Evolutionary conservation across 441 rosid genomes (phyloP), one percentile per base, ranked within the genome.

Genomic region (Adansonia gregorii): DNA sequence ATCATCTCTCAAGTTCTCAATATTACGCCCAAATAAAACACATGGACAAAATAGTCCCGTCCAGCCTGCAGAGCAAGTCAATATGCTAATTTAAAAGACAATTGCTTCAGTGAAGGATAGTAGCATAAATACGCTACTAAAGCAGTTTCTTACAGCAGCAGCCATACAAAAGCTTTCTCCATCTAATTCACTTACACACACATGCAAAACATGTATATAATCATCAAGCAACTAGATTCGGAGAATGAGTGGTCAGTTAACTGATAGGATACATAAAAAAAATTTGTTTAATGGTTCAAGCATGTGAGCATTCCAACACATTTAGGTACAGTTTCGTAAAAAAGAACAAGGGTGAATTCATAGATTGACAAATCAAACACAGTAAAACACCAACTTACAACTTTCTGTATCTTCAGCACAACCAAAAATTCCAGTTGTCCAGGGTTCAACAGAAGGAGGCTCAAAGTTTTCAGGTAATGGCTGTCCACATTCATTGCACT

Each of bases 381-480:
- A 35, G 39, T 35, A 35, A 35, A 35, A 51, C 9, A 49, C 74
- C 35, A 59, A 83, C 94, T 87, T 85, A 91, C 95, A 89, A 71
- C 92, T 91, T 39, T 71, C 83, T 58, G 84, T 77, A 75, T 91
- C 95, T 82, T 91, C 89, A 12, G 86, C 59, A 68, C 90, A 91
- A 12, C 92, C 95, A 70, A 91, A 89, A 63, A 91, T 88, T 52
- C 92, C 95, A 1, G 93, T 89, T n/a, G 89, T 85, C 95, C 95
- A 91, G 24, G 89, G 87, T 77, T 91, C 95, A 82, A 83, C 91
- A 8, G 87, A 85, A 49, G 91, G 95, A 63, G 88, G 84, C 82
- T 85, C 85, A 48, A 84, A 91, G 85, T 88, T 83, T 75, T 89
- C 93, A 49, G 95, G 93, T 46, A 91, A 83, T 75, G 80, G 63